Percentiles rank a stretch among this genome's conserved stretches.
Evolutionary conservation across 441 rosid species (phyloP).

Genomic region (Francoa sonchifolia): DNA sequence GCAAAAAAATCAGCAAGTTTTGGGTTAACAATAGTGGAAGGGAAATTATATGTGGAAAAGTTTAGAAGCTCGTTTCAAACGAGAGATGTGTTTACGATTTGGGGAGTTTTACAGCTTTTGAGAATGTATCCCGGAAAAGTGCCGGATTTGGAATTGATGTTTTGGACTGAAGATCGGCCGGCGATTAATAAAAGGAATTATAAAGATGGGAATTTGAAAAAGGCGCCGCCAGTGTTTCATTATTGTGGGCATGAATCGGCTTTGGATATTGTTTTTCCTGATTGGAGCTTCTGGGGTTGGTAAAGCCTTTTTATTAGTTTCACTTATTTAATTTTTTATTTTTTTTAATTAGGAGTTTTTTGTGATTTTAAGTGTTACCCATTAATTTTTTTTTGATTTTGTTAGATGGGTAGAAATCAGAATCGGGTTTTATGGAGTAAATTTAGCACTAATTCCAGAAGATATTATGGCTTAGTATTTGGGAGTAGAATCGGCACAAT

Average conservation of each 20-base stretch:
- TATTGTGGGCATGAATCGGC: constrained; percentile 51
- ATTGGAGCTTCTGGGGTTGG: constrained; percentile 92
- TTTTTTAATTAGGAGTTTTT: not conserved
- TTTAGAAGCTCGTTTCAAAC: constrained; percentile 38
- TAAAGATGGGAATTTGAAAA: no score
- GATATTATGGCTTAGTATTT: no score
- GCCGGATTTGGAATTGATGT: constrained; percentile 77
- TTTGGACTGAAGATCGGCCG: constrained; percentile 52
- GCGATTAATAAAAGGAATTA: constrained; percentile 14
- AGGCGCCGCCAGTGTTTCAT: constrained; percentile 46
- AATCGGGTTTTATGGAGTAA: no score
- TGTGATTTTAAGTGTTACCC: no score
- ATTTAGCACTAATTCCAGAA: no score
- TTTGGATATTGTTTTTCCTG: constrained; percentile 59
- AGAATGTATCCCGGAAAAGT: constrained; percentile 39
- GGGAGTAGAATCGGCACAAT: no score
- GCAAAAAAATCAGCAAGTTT: constrained; percentile 47
- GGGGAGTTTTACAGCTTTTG: constrained; percentile 68
- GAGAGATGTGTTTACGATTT: constrained; percentile 52
- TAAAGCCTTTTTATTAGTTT: constrained; percentile 10
- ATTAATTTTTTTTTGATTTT: no score
- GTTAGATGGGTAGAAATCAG: no score
- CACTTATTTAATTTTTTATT: not conserved
- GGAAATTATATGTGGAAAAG: constrained; percentile 44
- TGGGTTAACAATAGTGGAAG: constrained; percentile 35